Evolutionary conservation across 2,329 filamentous ascomycete genomes (phyloP), one percentile per base, ranked within the genome.

Genomic region (Plenodomus biglobosus): DNA sequence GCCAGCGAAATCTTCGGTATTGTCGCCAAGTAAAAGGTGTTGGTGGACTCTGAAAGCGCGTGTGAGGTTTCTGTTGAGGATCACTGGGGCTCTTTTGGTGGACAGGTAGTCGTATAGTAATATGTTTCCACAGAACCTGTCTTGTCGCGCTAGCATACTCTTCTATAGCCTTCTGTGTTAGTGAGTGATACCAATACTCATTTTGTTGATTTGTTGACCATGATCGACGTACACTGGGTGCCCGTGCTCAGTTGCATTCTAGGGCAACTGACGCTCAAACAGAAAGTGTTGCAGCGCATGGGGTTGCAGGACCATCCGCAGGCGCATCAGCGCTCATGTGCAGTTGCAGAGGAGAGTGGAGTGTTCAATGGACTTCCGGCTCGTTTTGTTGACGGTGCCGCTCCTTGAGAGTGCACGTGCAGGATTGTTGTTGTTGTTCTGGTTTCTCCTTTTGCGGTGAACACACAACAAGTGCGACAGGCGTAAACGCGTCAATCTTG

Each of bases 11-110:
- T 32, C 5, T n/a, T 43, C 20, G 2, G 37, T 27, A 36, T 17
- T 38, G 11, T 39, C 38, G 38, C 41, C 22, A 13, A 50, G 38
- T 24, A 59, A 36, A 15, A 43, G 36, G 18, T 59, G 48, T 10
- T 56, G 48, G 40, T 66, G 54, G 2, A 54, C 39, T n/a, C 58
- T 45, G 10, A 67, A 48, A 1, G 56, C 56, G 17, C 53, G 49
- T 6, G 43, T 54, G 2, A 66, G 41, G 16, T 68, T 70, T 30
- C 67, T 55, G 36, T 55, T 46, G 8, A 70, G 52, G 34, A 70
- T 65, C 8, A 56, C 44, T 10, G 55, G 60, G 8, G 55, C 53
- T 24, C 61, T 53, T 16, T 48, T 59, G n/a, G 27, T 41, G 13
- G 50, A 43, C n/a, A 69, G 21, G 37, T 56, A 64, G 7, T 60